Evolutionary conservation across 805 yeast species (phyloP).

Genomic region (Candida railenensis): DNA sequence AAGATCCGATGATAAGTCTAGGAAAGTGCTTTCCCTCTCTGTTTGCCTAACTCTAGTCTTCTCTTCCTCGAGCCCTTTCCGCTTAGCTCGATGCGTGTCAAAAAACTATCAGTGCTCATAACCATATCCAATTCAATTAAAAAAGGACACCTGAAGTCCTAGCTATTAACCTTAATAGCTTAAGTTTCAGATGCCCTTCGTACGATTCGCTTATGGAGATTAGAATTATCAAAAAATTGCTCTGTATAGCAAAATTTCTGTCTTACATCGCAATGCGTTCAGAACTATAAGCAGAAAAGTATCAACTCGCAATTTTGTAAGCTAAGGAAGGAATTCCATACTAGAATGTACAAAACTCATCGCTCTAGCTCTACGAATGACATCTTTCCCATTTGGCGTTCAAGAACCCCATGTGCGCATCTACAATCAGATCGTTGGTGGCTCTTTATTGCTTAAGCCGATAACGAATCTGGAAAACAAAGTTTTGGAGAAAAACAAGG

Average conservation of each 20-base stretch:
- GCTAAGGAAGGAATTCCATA: too few relatives aligned
- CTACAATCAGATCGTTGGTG: slow-evolving; percentile 39
- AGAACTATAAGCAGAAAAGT: not conserved
- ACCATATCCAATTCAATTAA: not conserved
- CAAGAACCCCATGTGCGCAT: slow-evolving; percentile 3
- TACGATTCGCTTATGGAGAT: too few relatives aligned
- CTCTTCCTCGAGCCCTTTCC: too few relatives aligned
- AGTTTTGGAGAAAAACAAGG: slow-evolving; percentile 3
- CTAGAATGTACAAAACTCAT: not conserved
- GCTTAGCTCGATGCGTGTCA: too few relatives aligned
- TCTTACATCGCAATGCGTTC: not conserved
- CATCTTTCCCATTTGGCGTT: not conserved
- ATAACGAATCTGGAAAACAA: slow-evolving; percentile 21
- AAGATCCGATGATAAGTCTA: too few relatives aligned
- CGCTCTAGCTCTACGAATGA: not conserved
- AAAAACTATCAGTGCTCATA: not conserved
- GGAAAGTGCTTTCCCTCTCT: too few relatives aligned
- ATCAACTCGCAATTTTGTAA: too few relatives aligned
- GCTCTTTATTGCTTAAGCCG: slow-evolving; percentile 45
- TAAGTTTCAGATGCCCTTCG: not conserved
- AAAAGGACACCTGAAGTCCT: not conserved
- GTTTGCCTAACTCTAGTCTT: too few relatives aligned
- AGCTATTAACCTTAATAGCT: not conserved
- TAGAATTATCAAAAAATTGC: too few relatives aligned
- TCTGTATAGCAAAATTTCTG: not conserved